Conservation (phyloP, 2,329 filamentous ascomycete genomes). For the Fusarium longipes region DNA sequence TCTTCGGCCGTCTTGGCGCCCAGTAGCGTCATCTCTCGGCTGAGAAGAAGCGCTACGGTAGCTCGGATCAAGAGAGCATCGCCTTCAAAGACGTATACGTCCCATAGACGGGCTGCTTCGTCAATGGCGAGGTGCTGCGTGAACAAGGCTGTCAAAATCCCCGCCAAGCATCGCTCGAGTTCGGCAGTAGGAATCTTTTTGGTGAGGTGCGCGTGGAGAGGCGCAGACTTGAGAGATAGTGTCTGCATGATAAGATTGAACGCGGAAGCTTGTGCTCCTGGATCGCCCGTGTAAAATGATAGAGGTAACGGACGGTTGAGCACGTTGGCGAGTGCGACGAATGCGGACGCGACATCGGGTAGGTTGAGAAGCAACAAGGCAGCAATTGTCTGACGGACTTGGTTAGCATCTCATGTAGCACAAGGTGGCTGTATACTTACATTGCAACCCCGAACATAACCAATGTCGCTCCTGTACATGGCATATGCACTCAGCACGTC, state of each 20-base stretch:
- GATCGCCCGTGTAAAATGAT: constrained; percentile 78
- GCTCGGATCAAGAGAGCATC: constrained; percentile 78
- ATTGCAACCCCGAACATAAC: constrained; percentile 79
- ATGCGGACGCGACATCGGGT: constrained; percentile 70
- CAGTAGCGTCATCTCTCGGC: constrained; percentile 64
- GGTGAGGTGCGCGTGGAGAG: constrained; percentile 73
- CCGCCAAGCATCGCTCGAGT: constrained; percentile 66
- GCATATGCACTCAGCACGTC: constrained; percentile 82
- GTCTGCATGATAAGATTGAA: constrained; percentile 77
- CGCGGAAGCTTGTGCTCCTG: constrained; percentile 73
- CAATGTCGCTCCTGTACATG: constrained; percentile 85
- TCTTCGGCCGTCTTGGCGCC: constrained; percentile 59
- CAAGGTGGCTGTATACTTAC: constrained; percentile 60
- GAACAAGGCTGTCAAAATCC: constrained; percentile 73
- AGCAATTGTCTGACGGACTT: constrained; percentile 69
- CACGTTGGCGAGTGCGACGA: constrained; percentile 79
- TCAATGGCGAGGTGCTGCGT: constrained; percentile 73
- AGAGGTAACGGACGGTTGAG: constrained; percentile 80
- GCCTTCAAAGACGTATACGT: constrained; percentile 85
- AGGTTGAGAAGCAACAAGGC: constrained; percentile 80
- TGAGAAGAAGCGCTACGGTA: constrained; percentile 73
- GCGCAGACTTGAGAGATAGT: constrained; percentile 71
- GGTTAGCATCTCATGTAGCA: constrained; percentile 33
- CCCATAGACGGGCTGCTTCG: constrained; percentile 79
- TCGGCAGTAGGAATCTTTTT: constrained; percentile 58